A percentile compares a stretch with the other conserved stretches of the same genome.
Conservation (phyloP, 345 rosid species). For the Eucalyptus dawsonii region DNA sequence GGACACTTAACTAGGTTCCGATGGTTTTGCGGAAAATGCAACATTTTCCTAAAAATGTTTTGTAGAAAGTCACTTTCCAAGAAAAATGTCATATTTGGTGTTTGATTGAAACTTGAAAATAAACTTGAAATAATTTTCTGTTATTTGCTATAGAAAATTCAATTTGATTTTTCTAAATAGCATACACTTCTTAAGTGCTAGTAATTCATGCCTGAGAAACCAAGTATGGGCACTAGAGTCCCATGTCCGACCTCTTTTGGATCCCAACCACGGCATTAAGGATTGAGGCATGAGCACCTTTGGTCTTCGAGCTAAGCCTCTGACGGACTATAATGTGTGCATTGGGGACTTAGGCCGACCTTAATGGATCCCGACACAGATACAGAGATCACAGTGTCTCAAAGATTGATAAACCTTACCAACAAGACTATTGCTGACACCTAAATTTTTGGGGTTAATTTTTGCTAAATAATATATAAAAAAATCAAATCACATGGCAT, state of each 20-base stretch:
- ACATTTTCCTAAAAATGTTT: neutral
- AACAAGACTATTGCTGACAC: too few relatives aligned
- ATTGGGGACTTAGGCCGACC: neutral
- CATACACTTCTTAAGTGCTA: neutral
- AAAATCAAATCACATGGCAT: too few relatives aligned
- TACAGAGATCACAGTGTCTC: fast-evolving
- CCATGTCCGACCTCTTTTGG: fast-evolving
- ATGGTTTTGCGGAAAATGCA: neutral
- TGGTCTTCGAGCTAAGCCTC: neutral
- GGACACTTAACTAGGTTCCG: neutral
- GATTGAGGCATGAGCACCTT: neutral
- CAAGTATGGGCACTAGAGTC: neutral
- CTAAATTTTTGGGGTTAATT: too few relatives aligned
- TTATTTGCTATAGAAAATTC: too few relatives aligned
- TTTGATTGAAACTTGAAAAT: neutral
- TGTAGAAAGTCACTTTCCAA: too few relatives aligned
- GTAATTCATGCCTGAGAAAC: too few relatives aligned
- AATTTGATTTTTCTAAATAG: too few relatives aligned
- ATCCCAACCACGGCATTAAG: neutral
- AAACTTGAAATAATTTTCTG: too few relatives aligned
- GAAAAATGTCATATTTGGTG: too few relatives aligned
- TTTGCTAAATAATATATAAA: too few relatives aligned
- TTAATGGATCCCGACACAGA: fast-evolving
- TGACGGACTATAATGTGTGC: neutral
- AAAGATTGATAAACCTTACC: neutral